A percentile compares a stretch with the other conserved stretches of the same genome.
Evolutionary conservation across 345 rosid genomes (phyloP).

Genomic region (Melaleuca alternifolia): DNA sequence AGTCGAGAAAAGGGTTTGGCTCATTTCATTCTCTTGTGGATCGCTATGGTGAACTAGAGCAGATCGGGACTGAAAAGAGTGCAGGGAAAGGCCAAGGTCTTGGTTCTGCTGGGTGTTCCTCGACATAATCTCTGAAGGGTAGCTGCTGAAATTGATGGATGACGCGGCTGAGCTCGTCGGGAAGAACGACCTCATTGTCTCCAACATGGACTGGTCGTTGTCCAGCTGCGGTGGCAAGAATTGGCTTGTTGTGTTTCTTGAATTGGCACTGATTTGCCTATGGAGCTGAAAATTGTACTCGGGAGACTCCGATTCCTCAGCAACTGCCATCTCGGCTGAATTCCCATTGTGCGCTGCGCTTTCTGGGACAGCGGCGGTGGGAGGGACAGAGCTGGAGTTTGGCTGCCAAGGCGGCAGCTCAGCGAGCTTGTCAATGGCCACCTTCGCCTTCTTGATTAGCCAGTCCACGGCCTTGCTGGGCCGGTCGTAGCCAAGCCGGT

Average conservation of each 20-base stretch:
- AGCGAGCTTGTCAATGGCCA: conserved; percentile 64
- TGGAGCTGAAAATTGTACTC: conserved; percentile 33
- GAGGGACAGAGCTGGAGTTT: neutral
- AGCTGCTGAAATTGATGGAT: conserved; percentile 41
- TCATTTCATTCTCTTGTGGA: neutral
- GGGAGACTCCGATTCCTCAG: conserved; percentile 22
- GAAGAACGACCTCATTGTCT: conserved; percentile 58
- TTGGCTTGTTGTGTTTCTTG: conserved; percentile 14
- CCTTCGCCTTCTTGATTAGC: conserved; percentile 73
- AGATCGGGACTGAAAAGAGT: conserved; percentile 2
- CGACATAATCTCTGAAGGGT: conserved; percentile 29
- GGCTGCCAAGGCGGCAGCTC: conserved; percentile 43
- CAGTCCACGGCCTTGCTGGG: conserved; percentile 92
- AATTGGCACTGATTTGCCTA: conserved; percentile 14
- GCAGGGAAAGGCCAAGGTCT: conserved; percentile 8
- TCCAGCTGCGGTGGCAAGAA: conserved; percentile 20
- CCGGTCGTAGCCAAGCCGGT: conserved; percentile 72
- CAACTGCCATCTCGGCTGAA: conserved; percentile 22
- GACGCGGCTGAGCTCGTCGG: conserved; percentile 41
- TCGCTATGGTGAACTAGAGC: conserved; percentile 5
- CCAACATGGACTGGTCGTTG: neutral
- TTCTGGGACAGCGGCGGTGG: neutral
- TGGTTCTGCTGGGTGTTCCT: conserved; percentile 24
- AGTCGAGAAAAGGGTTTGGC: conserved; percentile 1
- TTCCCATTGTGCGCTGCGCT: conserved; percentile 12